Conservation (phyloP, 1,284 basidiomycete species). For the Vanrija sp. region DNA sequence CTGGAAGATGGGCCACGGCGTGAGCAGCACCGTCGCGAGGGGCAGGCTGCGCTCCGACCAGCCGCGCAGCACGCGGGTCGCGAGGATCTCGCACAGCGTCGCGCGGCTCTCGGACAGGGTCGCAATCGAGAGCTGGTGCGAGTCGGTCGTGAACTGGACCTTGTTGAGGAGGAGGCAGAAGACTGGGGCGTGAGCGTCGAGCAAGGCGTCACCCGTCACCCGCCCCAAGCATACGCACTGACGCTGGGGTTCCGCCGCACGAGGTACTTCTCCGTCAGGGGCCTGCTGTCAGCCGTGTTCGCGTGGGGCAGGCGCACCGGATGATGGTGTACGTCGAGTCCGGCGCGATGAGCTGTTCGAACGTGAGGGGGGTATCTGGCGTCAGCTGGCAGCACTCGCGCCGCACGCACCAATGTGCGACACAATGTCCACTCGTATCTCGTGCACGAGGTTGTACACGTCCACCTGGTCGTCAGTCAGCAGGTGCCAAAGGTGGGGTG, state of each 20-base stretch:
- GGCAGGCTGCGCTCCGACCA: conserved; percentile 71
- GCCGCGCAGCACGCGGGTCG: conserved; percentile 71
- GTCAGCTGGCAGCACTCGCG: not conserved
- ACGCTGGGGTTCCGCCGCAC: conserved; percentile 42
- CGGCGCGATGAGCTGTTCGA: conserved; percentile 71
- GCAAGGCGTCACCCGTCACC: not conserved
- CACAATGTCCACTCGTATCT: conserved; percentile 48
- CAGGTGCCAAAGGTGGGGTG: not conserved
- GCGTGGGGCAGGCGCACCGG: conserved; percentile 21
- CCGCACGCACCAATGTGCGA: conserved; percentile 42
- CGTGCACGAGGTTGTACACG: conserved; percentile 49
- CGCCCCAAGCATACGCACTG: conserved; percentile 22
- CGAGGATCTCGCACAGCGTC: conserved; percentile 80
- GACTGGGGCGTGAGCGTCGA: conserved; percentile 49
- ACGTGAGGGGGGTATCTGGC: conserved; percentile 68
- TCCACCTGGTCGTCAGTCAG: conserved; percentile 9
- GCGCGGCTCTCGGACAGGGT: conserved; percentile 72
- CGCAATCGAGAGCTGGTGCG: conserved; percentile 54
- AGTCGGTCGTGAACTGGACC: conserved; percentile 73
- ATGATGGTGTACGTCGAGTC: conserved; percentile 84
- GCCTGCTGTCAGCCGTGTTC: conserved; percentile 20
- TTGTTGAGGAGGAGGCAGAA: conserved; percentile 87
- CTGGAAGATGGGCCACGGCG: conserved; percentile 79
- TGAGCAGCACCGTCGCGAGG: conserved; percentile 74
- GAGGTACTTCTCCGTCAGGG: conserved; percentile 48